Percentiles rank a stretch among this genome's conserved stretches.
These are phyloP conservation scores for Gossypium aridum DNA, from an alignment of 441 rosid genomes.

Conservation along the genomic window DNA sequence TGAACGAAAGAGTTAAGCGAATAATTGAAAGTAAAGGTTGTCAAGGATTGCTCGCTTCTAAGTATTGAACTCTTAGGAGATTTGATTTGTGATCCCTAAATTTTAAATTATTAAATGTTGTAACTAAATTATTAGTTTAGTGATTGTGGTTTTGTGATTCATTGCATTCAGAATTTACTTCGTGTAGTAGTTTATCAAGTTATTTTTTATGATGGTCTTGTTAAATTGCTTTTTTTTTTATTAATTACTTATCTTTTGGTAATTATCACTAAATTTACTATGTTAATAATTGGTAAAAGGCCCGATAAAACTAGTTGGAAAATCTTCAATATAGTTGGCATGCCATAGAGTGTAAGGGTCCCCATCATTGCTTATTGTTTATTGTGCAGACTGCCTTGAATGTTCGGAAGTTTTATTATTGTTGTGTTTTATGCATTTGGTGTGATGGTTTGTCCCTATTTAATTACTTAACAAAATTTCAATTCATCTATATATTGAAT, in stretches of 20 bases:
- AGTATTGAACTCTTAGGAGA: neutral
- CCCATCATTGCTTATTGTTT: neutral
- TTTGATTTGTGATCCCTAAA: neutral
- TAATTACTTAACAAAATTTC: neutral
- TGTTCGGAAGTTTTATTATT: too few species aligned
- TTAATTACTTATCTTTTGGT: neutral
- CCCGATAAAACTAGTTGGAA: neutral
- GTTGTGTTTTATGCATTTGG: neutral
- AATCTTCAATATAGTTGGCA: neutral
- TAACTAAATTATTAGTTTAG: neutral
- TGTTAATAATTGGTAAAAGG: neutral
- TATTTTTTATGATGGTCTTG: neutral
- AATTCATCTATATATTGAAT: too few species aligned
- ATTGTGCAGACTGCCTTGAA: neutral
- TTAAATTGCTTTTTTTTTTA: too few species aligned
- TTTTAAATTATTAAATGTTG: neutral
- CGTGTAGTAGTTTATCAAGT: neutral
- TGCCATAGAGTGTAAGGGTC: neutral
- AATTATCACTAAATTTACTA: neutral
- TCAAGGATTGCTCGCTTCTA: neutral
- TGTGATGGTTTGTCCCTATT: neutral
- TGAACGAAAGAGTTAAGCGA: neutral
- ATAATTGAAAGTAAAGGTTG: neutral
- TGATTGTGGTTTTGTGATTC: neutral
- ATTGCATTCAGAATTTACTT: neutral